Conservation (phyloP, 768 basidiomycete genomes). For the Podaxis pistillaris region DNA sequence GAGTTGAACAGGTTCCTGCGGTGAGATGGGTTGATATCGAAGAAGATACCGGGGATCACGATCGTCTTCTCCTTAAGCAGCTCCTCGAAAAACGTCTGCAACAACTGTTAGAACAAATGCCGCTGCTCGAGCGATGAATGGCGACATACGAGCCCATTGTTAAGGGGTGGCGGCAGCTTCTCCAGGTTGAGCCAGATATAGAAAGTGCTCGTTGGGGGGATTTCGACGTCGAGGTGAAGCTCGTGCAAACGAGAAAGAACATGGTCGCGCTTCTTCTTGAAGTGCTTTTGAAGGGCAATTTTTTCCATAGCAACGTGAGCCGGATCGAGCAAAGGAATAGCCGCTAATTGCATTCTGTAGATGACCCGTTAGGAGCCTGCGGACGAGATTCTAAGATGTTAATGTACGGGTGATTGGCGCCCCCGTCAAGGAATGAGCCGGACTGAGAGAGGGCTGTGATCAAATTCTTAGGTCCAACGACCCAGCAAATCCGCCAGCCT, state of each 20-base stretch:
- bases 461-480: slow-evolving; percentile 86
- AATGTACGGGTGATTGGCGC: slow-evolving; percentile 87
- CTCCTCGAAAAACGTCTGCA: slow-evolving; percentile 90
- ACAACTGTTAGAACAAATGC: neutral
- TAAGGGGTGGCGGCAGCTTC: slow-evolving; percentile 74
- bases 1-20: slow-evolving; percentile 88
- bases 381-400: neutral
- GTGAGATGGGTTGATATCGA: slow-evolving; percentile 79
- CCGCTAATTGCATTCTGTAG: slow-evolving; percentile 79
- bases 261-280: slow-evolving; percentile 89
- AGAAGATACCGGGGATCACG: slow-evolving; percentile 90
- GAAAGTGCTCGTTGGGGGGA: slow-evolving; percentile 82
- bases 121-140: neutral
- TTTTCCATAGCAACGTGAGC: slow-evolving; percentile 68
- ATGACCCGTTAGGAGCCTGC: neutral
- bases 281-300: slow-evolving; percentile 84
- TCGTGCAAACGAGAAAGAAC: slow-evolving; percentile 78
- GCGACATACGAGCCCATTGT: slow-evolving; percentile 72
- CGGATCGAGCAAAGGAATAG: slow-evolving; percentile 79
- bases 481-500: slow-evolving; percentile 95
- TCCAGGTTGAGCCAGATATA: slow-evolving; percentile 94
- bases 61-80: slow-evolving; percentile 88
- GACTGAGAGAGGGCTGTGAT: slow-evolving; percentile 91
- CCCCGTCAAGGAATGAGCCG: slow-evolving; percentile 92
- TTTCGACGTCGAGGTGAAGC: slow-evolving; percentile 73